These are phyloP conservation scores for Cladosporium sp. DNA, from an alignment of 2,329 filamentous ascomycete genomes.

Conservation along the genomic window DNA sequence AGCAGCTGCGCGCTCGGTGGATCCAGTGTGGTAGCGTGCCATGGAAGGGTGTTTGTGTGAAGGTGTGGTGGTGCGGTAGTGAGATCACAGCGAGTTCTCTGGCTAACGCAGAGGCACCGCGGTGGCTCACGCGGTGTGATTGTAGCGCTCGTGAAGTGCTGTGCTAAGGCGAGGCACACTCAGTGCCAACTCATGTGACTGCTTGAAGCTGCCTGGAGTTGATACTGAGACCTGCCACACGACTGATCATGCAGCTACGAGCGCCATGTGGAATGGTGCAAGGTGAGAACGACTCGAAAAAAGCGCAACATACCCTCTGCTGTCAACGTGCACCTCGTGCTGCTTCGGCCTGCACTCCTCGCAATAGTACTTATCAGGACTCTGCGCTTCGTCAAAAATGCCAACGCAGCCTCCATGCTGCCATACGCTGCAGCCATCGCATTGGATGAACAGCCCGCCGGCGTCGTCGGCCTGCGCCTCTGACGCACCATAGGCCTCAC, in stretches of 20 bases:
- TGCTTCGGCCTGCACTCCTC: conserved; percentile 91
- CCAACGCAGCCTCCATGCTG: conserved; percentile 97
- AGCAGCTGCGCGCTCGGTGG: conserved; percentile 30
- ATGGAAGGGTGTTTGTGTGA: conserved; percentile 16
- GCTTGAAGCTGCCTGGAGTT: neutral
- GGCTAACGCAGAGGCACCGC: neutral
- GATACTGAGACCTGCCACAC: neutral
- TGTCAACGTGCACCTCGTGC: conserved; percentile 77
- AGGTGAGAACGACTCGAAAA: conserved; percentile 18
- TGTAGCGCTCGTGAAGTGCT: neutral
- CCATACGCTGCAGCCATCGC: conserved; percentile 97
- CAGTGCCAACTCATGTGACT: neutral
- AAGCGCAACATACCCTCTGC: conserved; percentile 73
- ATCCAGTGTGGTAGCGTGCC: conserved; percentile 31
- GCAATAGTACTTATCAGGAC: conserved; percentile 96
- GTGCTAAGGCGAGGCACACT: neutral
- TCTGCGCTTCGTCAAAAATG: conserved; percentile 89
- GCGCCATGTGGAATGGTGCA: neutral
- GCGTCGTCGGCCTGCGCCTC: conserved; percentile 74
- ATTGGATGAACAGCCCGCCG: conserved; percentile 95
- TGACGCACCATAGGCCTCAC: conserved; percentile 41
- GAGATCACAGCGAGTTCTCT: neutral
- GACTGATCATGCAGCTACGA: neutral
- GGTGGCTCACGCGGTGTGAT: neutral
- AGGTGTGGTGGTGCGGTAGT: neutral